Evolutionary conservation across 495 filamentous ascomycete genomes (phyloP).

Genomic region (Gamarada debralockiae): DNA sequence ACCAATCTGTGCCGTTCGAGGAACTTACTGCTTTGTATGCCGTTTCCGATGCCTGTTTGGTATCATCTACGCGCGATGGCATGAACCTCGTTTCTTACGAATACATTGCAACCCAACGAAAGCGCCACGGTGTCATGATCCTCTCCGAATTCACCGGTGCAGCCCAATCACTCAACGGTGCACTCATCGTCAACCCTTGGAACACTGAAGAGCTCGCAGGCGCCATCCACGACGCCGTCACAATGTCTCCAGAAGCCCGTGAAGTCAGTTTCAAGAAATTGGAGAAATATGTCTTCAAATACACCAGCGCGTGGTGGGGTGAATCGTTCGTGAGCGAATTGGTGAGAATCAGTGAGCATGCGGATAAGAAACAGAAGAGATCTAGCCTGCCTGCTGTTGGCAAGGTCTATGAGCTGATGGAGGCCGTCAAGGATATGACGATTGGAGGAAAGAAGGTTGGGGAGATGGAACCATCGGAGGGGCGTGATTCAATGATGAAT

Average conservation of each 20-base stretch:
- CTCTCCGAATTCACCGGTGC: conserved; percentile 92
- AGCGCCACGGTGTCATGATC: conserved; percentile 83
- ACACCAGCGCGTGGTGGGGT: conserved; percentile 98
- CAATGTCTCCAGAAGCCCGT: conserved; percentile 79
- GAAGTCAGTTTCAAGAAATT: conserved; percentile 78
- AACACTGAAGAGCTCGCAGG: conserved; percentile 86
- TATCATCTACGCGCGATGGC: conserved; percentile 88
- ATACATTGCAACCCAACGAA: conserved; percentile 85
- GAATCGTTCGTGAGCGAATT: conserved; percentile 87
- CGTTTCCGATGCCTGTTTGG: conserved; percentile 83
- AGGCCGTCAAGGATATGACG: neutral
- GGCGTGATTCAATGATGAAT: neutral
- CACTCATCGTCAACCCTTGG: conserved; percentile 86
- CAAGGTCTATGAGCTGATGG: conserved; percentile 7
- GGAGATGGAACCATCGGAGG: neutral
- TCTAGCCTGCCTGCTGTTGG: neutral
- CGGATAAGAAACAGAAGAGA: conserved; percentile 37
- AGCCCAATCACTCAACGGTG: conserved; percentile 80
- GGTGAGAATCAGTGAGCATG: conserved; percentile 59
- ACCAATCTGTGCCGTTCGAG: conserved; percentile 82
- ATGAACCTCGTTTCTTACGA: conserved; percentile 98
- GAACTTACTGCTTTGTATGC: conserved; percentile 92
- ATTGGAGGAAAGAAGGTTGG: conserved; percentile 1
- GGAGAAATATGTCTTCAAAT: conserved; percentile 79
- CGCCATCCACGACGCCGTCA: conserved; percentile 78